phyloP scores from a whole-genome alignment of 2,329 filamentous ascomycete species.

The Scedosporium dehoogii region DNA sequence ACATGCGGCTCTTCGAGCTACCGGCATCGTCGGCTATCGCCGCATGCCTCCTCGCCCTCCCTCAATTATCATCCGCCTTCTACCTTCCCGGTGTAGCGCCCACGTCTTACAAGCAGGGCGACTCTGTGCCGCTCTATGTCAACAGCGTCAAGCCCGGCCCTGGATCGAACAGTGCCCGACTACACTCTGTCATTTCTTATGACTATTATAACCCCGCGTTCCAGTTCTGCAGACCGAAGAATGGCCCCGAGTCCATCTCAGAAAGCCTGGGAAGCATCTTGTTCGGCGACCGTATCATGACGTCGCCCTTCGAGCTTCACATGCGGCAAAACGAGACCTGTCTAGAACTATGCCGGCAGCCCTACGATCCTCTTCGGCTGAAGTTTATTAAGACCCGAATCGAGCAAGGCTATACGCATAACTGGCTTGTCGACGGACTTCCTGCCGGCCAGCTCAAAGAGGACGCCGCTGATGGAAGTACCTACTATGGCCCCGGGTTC shows the following conservation, averaged over 20 bases:
- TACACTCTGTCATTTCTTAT: slow-evolving; percentile 89
- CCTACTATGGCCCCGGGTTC: slow-evolving; percentile 90
- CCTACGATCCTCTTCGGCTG: slow-evolving; percentile 54
- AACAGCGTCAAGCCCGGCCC: slow-evolving; percentile 86
- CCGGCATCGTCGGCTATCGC: slow-evolving; percentile 41
- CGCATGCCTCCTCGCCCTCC: slow-evolving; percentile 35
- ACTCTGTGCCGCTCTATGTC: slow-evolving; percentile 78
- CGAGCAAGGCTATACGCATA: slow-evolving; percentile 77
- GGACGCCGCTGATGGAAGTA: slow-evolving; percentile 64
- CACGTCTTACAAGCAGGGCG: slow-evolving; percentile 75
- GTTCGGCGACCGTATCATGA: slow-evolving; percentile 94
- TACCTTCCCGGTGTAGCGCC: slow-evolving; percentile 95
- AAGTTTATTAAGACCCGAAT: slow-evolving; percentile 79
- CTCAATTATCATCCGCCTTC: slow-evolving; percentile 60
- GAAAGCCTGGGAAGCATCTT: slow-evolving; percentile 87
- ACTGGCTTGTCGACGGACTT: slow-evolving; percentile 91
- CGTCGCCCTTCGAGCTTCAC: slow-evolving; percentile 82
- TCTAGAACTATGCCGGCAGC: slow-evolving; percentile 63
- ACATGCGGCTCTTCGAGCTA: slow-evolving; percentile 35
- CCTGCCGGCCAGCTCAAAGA: slow-evolving; percentile 77
- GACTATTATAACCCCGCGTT: slow-evolving; percentile 91
- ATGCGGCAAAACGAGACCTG: slow-evolving; percentile 86
- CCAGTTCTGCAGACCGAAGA: slow-evolving; percentile 75
- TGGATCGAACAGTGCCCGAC: slow-evolving; percentile 63
- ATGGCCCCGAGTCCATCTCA: slow-evolving; percentile 66